A percentile compares a stretch with the other conserved stretches of the same genome.
phyloP scores from a whole-genome alignment of 140 eudicot species.

The Senecio squalidus region DNA sequence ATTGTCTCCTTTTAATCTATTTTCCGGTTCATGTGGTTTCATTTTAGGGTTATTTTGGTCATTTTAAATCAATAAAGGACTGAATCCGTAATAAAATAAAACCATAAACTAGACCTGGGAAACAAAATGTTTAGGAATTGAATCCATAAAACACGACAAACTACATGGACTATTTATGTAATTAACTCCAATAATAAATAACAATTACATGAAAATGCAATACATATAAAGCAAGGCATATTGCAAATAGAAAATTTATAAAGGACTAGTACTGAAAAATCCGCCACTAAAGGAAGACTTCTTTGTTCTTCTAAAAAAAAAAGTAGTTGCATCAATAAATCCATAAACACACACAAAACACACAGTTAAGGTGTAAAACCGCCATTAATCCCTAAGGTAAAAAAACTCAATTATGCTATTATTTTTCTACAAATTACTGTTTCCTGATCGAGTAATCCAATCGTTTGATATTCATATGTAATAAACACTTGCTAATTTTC shows the following conservation, averaged over 20 bases:
- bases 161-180: no score
- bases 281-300: slow-evolving; percentile 31
- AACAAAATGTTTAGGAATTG: no score
- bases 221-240: neutral
- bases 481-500: no score
- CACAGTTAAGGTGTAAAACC: neutral
- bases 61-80: no score
- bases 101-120: no score
- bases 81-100: no score
- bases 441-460: neutral
- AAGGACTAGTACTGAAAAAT: neutral
- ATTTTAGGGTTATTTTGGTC: no score
- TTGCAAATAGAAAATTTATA: neutral
- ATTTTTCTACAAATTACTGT: slow-evolving; percentile 7
- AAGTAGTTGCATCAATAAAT: slow-evolving; percentile 13
- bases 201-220: neutral
- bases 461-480: no score
- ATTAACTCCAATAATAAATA: no score
- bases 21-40: no score
- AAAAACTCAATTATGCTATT: neutral
- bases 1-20: no score
- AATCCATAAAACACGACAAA: no score
- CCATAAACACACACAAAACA: neutral
- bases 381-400: slow-evolving; percentile 31
- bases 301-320: neutral